These are phyloP conservation scores for Trametes cingulata DNA, from an alignment of 768 basidiomycete genomes.

Conservation along the genomic window DNA sequence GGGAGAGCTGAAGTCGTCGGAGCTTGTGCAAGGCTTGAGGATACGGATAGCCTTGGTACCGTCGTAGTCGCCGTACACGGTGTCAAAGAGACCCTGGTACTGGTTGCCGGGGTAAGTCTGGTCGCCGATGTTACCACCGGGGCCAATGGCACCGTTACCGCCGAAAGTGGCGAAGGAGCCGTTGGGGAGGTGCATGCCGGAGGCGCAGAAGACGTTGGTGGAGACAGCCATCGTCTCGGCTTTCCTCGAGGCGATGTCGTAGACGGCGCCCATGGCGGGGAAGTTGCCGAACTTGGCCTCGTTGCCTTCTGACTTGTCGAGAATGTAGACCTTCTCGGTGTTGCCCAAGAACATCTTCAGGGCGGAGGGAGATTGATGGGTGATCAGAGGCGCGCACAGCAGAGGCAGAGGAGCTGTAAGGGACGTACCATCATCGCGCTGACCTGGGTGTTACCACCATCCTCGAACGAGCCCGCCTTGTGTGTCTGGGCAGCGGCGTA, in stretches of 20 bases:
- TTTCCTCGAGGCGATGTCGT: conserved; percentile 63
- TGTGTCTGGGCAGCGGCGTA: conserved; percentile 21
- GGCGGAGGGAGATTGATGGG: not conserved
- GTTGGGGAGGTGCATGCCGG: conserved; percentile 80
- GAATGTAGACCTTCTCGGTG: conserved; percentile 78
- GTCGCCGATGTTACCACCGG: conserved; percentile 55
- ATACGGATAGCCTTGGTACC: conserved; percentile 80
- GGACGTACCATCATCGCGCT: conserved; percentile 55
- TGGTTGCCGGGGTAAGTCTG: conserved; percentile 45
- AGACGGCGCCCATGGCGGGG: conserved; percentile 74
- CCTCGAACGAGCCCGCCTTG: conserved; percentile 33
- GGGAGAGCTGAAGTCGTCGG: conserved; percentile 40
- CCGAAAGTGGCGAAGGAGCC: conserved; percentile 76
- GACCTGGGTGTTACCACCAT: conserved; percentile 43
- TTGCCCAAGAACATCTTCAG: conserved; percentile 79
- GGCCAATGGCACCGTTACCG: conserved; percentile 74
- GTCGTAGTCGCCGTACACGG: conserved; percentile 77
- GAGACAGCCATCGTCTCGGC: conserved; percentile 67
- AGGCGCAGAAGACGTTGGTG: conserved; percentile 81
- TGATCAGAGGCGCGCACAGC: conserved; percentile 1
- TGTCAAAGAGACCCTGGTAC: conserved; percentile 55
- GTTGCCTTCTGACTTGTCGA: conserved; percentile 91
- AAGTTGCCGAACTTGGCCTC: conserved; percentile 63
- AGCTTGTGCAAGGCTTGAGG: conserved; percentile 67
- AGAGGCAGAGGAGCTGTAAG: not conserved